phyloP scores from a whole-genome alignment of 495 filamentous ascomycete genomes.

The Bathelium albidoporum region DNA sequence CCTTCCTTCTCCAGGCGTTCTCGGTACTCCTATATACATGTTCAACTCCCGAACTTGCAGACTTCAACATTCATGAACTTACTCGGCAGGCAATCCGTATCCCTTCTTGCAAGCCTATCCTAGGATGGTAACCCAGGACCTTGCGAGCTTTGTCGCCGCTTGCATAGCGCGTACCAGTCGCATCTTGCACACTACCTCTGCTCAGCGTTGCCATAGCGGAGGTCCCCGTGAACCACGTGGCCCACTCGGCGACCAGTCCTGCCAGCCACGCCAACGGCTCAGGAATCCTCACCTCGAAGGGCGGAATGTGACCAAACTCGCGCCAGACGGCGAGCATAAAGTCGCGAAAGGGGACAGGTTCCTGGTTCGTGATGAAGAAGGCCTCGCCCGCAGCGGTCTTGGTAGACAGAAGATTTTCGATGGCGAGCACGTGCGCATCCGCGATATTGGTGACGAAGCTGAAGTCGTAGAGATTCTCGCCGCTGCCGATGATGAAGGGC shows the following conservation, averaged over 20 bases:
- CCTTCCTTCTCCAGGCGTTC: neutral
- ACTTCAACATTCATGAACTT: neutral
- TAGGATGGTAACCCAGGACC: constrained; percentile 49
- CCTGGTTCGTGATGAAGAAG: constrained; percentile 56
- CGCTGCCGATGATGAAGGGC: constrained; percentile 46
- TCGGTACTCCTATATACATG: neutral
- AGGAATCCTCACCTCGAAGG: constrained; percentile 44
- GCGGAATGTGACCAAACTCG: constrained; percentile 47
- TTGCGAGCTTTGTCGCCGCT: constrained; percentile 46
- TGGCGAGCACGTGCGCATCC: constrained; percentile 53
- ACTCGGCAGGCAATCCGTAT: constrained; percentile 25
- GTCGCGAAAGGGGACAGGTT: constrained; percentile 50
- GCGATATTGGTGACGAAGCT: constrained; percentile 52
- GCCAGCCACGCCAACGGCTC: constrained; percentile 38
- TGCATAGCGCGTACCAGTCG: constrained; percentile 42
- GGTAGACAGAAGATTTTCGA: constrained; percentile 45
- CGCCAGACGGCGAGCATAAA: constrained; percentile 51
- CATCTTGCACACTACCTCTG: constrained; percentile 48
- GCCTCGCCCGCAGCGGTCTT: constrained; percentile 49
- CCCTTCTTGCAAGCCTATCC: constrained; percentile 45
- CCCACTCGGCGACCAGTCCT: constrained; percentile 40
- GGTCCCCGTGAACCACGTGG: constrained; percentile 42
- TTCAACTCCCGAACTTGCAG: neutral
- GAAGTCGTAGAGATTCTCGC: constrained; percentile 51
- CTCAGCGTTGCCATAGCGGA: constrained; percentile 41